phyloP scores from a whole-genome alignment of 2,329 filamentous ascomycete species.

The Ploettnerulaceae sp. region DNA sequence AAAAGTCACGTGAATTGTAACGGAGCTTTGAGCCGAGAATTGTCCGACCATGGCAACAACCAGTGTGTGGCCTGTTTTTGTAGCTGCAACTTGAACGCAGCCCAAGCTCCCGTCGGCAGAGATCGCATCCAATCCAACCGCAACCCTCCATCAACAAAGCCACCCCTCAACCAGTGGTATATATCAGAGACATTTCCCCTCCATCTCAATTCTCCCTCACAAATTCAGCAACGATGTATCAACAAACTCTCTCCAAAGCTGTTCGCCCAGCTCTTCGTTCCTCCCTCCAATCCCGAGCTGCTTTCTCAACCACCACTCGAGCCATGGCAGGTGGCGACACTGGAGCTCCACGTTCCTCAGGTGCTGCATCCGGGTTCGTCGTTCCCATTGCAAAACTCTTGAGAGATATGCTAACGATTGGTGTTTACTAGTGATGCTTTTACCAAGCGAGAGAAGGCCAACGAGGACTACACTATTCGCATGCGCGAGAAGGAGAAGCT shows the following conservation, averaged over 20 bases:
- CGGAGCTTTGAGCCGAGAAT: neutral
- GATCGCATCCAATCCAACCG: slow-evolving; percentile 24
- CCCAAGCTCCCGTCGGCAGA: no score
- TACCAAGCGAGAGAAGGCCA: slow-evolving; percentile 83
- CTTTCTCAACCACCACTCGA: slow-evolving; percentile 36
- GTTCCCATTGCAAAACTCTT: neutral
- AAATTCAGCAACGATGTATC: slow-evolving; percentile 54
- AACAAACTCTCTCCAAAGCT: slow-evolving; percentile 51
- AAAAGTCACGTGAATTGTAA: slow-evolving; percentile 4
- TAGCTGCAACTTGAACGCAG: slow-evolving; percentile 6
- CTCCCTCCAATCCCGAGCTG: slow-evolving; percentile 52
- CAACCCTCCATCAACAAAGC: slow-evolving; percentile 22
- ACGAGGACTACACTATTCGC: slow-evolving; percentile 79
- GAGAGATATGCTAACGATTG: slow-evolving; percentile 17
- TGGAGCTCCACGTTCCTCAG: slow-evolving; percentile 26
- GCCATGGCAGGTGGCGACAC: slow-evolving; percentile 63
- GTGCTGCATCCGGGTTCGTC: slow-evolving; percentile 23
- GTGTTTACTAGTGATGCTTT: slow-evolving; percentile 69
- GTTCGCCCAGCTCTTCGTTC: slow-evolving; percentile 41
- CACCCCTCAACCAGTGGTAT: slow-evolving; percentile 23
- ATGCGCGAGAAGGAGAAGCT: slow-evolving; percentile 92
- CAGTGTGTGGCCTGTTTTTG: slow-evolving; percentile 6
- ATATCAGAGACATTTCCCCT: slow-evolving; percentile 18
- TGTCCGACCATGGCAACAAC: neutral
- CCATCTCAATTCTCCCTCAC: slow-evolving; percentile 9